phyloP scores from a whole-genome alignment of 495 filamentous ascomycete species.

The Annulohypoxylon moriforme region DNA sequence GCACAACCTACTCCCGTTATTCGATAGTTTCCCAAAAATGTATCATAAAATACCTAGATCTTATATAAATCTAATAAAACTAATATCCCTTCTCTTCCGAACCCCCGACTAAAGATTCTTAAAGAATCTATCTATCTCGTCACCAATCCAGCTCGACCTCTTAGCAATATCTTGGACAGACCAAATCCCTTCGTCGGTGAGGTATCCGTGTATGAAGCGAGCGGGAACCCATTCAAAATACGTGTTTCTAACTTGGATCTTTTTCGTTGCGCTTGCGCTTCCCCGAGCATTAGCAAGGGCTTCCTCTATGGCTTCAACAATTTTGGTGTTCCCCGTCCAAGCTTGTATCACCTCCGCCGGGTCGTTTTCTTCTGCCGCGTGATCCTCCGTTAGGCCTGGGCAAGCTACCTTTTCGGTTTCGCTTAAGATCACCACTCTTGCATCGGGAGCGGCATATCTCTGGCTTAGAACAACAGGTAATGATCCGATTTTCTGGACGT shows the following conservation, averaged over 20 bases:
- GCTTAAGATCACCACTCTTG: constrained; percentile 65
- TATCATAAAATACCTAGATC: neutral
- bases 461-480: constrained; percentile 65
- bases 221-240: constrained; percentile 76
- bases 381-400: constrained; percentile 47
- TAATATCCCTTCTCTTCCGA: too few species aligned
- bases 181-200: constrained; percentile 64
- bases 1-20: too few species aligned
- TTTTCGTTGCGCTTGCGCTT: neutral
- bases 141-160: constrained; percentile 45
- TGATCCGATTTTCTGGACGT: constrained; percentile 66
- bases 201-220: constrained; percentile 63
- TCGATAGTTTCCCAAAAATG: too few species aligned
- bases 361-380: constrained; percentile 62
- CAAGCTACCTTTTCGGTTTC: constrained; percentile 70
- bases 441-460: constrained; percentile 54
- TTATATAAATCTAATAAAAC: too few species aligned
- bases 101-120: constrained; percentile 45
- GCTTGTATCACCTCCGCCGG: constrained; percentile 56
- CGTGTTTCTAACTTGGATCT: constrained; percentile 61
- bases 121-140: constrained; percentile 49
- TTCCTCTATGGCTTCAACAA: constrained; percentile 32
- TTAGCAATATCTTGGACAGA: constrained; percentile 45
- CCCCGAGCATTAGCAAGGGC: constrained; percentile 1
- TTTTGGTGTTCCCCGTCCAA: constrained; percentile 55